Evolutionary conservation across 345 rosid genomes (phyloP).

Genomic region (Anastatica hierochuntica): DNA sequence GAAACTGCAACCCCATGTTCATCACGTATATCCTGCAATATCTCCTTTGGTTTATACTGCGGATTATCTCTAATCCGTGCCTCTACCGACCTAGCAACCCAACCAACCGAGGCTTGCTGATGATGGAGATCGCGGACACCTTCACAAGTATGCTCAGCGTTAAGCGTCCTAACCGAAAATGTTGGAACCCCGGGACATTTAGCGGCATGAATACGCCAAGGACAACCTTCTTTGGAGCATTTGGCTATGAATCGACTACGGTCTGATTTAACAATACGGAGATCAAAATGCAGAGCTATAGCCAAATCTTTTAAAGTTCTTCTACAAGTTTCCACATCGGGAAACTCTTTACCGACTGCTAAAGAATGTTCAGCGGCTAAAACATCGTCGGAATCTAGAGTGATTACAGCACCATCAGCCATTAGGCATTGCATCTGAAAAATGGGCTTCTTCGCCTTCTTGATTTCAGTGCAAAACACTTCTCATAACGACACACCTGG

Average conservation of each 20-base stretch:
- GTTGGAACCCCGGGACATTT: slow-evolving; percentile 92
- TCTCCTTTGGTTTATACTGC: slow-evolving; percentile 90
- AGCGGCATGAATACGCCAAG: slow-evolving; percentile 98
- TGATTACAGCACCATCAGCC: slow-evolving; percentile 58
- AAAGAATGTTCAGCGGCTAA: slow-evolving; percentile 36
- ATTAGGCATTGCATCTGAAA: slow-evolving; percentile 35
- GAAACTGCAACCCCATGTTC: slow-evolving; percentile 98
- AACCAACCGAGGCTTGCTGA: slow-evolving; percentile 98
- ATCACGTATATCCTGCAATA: slow-evolving; percentile 87
- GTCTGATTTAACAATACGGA: slow-evolving; percentile 95
- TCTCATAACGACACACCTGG: neutral
- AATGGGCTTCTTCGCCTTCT: neutral
- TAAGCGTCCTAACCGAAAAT: slow-evolving; percentile 79
- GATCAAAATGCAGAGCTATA: slow-evolving; percentile 89
- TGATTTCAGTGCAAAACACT: slow-evolving; percentile 7
- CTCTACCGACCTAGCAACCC: slow-evolving; percentile 99
- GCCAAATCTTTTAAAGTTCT: slow-evolving; percentile 91
- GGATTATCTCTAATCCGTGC: slow-evolving; percentile 90
- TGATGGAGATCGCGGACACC: slow-evolving; percentile 90
- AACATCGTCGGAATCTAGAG: slow-evolving; percentile 32
- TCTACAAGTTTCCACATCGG: slow-evolving; percentile 97
- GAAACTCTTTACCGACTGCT: slow-evolving; percentile 82
- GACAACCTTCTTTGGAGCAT: slow-evolving; percentile 99
- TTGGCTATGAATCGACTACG: slow-evolving; percentile 96
- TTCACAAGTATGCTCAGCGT: slow-evolving; percentile 90